Evolutionary conservation across 345 rosid species (phyloP), one percentile per base, ranked within the genome.

Genomic region (Arabidopsis suecica): DNA sequence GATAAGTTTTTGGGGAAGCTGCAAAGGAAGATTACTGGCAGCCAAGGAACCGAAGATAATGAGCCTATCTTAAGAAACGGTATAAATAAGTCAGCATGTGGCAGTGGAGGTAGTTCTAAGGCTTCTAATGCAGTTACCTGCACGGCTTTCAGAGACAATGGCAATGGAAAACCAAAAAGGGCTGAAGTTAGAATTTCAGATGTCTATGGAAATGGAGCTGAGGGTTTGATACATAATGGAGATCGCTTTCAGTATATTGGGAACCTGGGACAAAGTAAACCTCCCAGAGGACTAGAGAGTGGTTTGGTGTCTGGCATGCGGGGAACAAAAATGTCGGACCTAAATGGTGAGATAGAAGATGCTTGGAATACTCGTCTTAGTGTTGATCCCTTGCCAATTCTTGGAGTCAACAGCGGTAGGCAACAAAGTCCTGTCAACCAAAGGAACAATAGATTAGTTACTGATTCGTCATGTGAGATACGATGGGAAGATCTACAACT

Each of bases 401-500:
- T 71, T 20, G 84, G 68, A 72, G 84, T 79, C 75, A 75, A 75
- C 74, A 62, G 25, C 0, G 55, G 80, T 57, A 86, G 86, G 81
- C 85, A 54, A 33, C 78, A 68, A 74, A 85, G 78, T 81, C 71
- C 82, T 73, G 80, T 88, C 36, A 81, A 84, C 75, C 83, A 79
- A 80, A 83, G 72, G 75, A 83, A 79, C 58, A 71, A 56, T 23
- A 91, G 85, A 34, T 68, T 81, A 49, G 72, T 73, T 28, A 36
- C 77, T 9, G 50, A 50, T 37, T 68, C 74, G 6, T 86, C 83
- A 10, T 88, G 91, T 67, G 93, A 81, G 80, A 86, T 94, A 79
- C 84, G 7, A 11, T 94, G 93, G 95, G 88, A 91, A 78, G 88
- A 89, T 78, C 85, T 94, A 28, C 79, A 75, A 55, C 71, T 94